Conservation (phyloP, 768 basidiomycete species). For the Leucosporidium scottii region DNA sequence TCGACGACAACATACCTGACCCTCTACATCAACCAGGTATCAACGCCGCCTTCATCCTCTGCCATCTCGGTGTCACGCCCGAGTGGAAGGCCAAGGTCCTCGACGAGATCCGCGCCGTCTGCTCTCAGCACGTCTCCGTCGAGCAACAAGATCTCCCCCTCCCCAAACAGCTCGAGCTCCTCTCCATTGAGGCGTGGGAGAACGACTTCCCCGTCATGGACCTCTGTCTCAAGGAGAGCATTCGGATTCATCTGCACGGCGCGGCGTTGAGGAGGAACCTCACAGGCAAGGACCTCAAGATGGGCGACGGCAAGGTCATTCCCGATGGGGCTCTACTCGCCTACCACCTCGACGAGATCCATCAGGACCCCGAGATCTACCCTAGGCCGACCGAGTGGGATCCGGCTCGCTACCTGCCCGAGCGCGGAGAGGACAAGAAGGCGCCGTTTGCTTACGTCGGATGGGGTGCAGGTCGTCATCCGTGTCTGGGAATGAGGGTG, state of each 20-base stretch:
- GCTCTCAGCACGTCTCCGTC: background rate
- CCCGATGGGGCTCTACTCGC: background rate
- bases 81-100: background rate
- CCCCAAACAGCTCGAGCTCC: background rate
- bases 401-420: background rate
- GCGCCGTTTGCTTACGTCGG: background rate
- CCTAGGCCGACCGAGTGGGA: background rate
- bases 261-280: background rate
- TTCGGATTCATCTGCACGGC: background rate
- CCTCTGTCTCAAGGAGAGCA: background rate
- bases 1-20: too few species aligned
- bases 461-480: background rate
- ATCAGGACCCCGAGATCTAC: background rate
- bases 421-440: background rate
- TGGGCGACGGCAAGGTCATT: background rate
- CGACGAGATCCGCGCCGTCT: background rate
- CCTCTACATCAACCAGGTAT: background rate
- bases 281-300: background rate
- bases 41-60: conserved; percentile 1
- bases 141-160: background rate
- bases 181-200: background rate
- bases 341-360: background rate
- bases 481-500: background rate
- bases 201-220: background rate
- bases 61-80: background rate